Evolutionary conservation across 2,329 filamentous ascomycete species (phyloP).

Genomic region (Epicoccum nigrum): DNA sequence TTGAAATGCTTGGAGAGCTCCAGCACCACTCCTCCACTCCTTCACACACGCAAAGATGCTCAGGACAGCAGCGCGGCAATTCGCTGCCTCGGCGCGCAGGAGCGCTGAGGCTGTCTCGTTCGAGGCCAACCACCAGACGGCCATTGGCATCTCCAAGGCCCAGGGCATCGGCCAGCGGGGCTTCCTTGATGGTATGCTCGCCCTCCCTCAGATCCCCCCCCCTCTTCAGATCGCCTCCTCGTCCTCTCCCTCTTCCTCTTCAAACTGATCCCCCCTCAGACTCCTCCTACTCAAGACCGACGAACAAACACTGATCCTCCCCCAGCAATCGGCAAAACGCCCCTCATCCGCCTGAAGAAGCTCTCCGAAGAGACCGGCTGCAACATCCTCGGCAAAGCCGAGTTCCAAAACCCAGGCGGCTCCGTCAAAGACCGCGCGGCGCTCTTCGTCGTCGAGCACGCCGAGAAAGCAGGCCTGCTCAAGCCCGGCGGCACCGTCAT

Average conservation of each 20-base stretch:
- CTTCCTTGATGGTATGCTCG: constrained; percentile 76
- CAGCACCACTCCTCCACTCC: background rate
- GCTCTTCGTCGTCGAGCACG: constrained; percentile 90
- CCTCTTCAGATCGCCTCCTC: too few species aligned
- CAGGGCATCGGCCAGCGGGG: constrained; percentile 77
- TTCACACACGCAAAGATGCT: constrained; percentile 62
- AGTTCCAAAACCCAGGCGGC: constrained; percentile 98
- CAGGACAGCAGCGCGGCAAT: constrained; percentile 69
- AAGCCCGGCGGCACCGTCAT: constrained; percentile 90
- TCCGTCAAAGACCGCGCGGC: constrained; percentile 96
- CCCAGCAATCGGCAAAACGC: constrained; percentile 94
- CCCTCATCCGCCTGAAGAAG: constrained; percentile 85
- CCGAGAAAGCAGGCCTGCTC: constrained; percentile 84
- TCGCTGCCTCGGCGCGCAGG: constrained; percentile 68
- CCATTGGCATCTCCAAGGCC: constrained; percentile 75
- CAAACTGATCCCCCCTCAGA: too few species aligned
- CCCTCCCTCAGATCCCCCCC: background rate
- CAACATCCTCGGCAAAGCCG: constrained; percentile 93
- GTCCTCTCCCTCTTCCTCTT: too few species aligned
- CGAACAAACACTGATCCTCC: constrained; percentile 4
- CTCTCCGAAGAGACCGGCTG: constrained; percentile 92
- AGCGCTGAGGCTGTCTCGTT: constrained; percentile 56
- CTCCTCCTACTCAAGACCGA: too few species aligned
- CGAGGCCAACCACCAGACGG: constrained; percentile 63
- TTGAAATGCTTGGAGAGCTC: constrained; percentile 5